Conservation (phyloP, 129 eudicot genomes). For the Flaveria brownii region DNA sequence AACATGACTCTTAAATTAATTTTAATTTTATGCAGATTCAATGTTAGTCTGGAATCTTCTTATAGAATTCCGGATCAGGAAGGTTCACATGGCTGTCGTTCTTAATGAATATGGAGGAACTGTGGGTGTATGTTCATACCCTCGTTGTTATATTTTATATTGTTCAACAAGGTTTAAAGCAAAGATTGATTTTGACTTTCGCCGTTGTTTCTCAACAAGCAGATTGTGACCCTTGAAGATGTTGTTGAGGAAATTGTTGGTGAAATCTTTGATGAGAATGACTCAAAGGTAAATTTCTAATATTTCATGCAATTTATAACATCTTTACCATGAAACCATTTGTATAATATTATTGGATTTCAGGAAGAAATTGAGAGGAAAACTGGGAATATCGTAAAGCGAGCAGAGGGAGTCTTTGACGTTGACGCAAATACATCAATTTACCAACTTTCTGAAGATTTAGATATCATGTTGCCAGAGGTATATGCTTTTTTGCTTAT, state of each 20-base stretch:
- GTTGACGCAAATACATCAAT: slow-evolving; percentile 80
- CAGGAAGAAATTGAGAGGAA: slow-evolving; percentile 77
- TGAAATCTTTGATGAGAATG: slow-evolving; percentile 75
- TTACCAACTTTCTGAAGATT: slow-evolving; percentile 68
- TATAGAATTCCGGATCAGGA: slow-evolving; percentile 68
- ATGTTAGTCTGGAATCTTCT: slow-evolving; percentile 78
- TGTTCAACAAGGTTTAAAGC: slow-evolving; percentile 5
- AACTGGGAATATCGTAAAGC: slow-evolving; percentile 69
- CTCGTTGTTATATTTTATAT: slow-evolving; percentile 22
- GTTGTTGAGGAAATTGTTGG: slow-evolving; percentile 81
- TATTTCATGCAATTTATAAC: not conserved
- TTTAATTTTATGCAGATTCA: slow-evolving; percentile 50
- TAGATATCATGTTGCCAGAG: slow-evolving; percentile 61
- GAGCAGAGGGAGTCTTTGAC: slow-evolving; percentile 66
- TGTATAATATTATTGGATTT: slow-evolving; percentile 22
- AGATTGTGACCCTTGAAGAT: slow-evolving; percentile 75
- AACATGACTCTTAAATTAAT: not conserved
- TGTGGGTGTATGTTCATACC: slow-evolving; percentile 58
- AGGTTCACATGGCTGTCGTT: slow-evolving; percentile 83
- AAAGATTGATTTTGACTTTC: slow-evolving; percentile 12
- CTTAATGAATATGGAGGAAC: slow-evolving; percentile 84
- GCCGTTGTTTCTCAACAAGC: slow-evolving; percentile 29
- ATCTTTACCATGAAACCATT: not conserved
- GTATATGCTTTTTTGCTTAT: slow-evolving; percentile 20
- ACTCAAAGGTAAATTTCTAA: slow-evolving; percentile 49